Percentiles rank a stretch among this genome's conserved stretches.
phyloP scores from a whole-genome alignment of 345 rosid species.

The Heritiera fomes region DNA sequence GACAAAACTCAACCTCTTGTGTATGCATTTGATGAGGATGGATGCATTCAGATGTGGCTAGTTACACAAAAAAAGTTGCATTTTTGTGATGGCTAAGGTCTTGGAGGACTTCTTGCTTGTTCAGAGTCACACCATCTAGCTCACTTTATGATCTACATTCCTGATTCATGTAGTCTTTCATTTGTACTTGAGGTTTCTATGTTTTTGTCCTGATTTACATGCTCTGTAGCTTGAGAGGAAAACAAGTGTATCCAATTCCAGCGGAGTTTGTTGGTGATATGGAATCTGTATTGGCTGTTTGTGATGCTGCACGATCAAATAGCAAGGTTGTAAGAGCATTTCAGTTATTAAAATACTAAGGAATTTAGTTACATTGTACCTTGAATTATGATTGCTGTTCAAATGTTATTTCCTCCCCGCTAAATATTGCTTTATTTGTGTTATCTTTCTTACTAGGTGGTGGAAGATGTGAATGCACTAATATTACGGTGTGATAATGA shows the following conservation, averaged over 20 bases:
- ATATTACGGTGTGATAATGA: conserved; percentile 70
- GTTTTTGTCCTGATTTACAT: conserved; percentile 16
- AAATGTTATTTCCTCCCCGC: neutral
- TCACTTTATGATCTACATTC: neutral
- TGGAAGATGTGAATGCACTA: conserved; percentile 82
- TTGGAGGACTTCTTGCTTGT: neutral
- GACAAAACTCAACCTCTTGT: neutral
- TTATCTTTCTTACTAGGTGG: conserved; percentile 45
- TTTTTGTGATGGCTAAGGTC: conserved; percentile 2
- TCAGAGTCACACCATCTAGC: conserved; percentile 1
- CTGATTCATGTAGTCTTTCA: conserved; percentile 8
- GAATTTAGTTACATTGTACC: conserved; percentile 12
- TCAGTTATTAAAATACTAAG: neutral
- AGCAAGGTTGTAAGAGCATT: conserved; percentile 48
- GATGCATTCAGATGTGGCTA: neutral
- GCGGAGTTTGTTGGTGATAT: conserved; percentile 65
- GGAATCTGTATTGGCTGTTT: conserved; percentile 76
- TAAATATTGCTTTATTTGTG: conserved; percentile 22
- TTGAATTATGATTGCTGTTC: neutral
- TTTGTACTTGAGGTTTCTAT: conserved; percentile 22
- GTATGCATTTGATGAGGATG: neutral
- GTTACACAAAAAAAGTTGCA: neutral
- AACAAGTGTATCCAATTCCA: conserved; percentile 73
- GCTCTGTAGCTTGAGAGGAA: conserved; percentile 71
- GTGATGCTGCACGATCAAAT: conserved; percentile 56